These are phyloP conservation scores for Boletus calvinii DNA, from an alignment of 1,284 basidiomycete genomes.

Conservation along the genomic window DNA sequence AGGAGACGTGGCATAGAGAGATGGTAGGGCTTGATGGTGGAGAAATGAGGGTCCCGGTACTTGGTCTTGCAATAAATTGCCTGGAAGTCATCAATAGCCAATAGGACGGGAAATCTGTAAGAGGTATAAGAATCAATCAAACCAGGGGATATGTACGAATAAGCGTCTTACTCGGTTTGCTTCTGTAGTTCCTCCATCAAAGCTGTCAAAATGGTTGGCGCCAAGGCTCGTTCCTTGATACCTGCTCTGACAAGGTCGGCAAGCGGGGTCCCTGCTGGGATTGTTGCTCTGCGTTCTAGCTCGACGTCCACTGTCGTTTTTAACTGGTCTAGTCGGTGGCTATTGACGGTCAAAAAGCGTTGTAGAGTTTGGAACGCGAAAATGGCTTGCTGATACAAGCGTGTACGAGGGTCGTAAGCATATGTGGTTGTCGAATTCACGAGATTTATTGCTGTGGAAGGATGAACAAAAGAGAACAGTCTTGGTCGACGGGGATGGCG, in stretches of 20 bases:
- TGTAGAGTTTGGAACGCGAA: conserved; percentile 61
- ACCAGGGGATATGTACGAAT: conserved; percentile 21
- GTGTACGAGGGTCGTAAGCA: conserved; percentile 72
- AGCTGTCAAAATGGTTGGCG: conserved; percentile 64
- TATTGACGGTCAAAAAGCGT: conserved; percentile 58
- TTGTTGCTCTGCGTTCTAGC: conserved; percentile 45
- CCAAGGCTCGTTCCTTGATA: conserved; percentile 51
- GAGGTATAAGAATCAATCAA: conserved; percentile 8
- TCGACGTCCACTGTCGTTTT: conserved; percentile 41
- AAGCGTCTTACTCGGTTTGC: conserved; percentile 57
- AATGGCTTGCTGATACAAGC: conserved; percentile 77
- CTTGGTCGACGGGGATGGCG: background rate
- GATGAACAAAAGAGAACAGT: background rate
- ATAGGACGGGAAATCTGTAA: conserved; percentile 65
- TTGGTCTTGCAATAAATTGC: conserved; percentile 69
- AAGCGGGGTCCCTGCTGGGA: conserved; percentile 53
- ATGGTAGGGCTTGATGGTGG: conserved; percentile 73
- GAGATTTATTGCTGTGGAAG: conserved; percentile 55
- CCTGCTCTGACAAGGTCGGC: conserved; percentile 61
- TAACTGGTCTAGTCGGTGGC: conserved; percentile 40
- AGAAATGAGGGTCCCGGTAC: conserved; percentile 82
- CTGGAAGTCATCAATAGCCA: conserved; percentile 89
- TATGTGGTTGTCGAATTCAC: conserved; percentile 81
- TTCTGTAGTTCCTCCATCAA: conserved; percentile 64
- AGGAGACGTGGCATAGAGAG: conserved; percentile 78